Evolutionary conservation across 2,329 filamentous ascomycete genomes (phyloP), one percentile per base, ranked within the genome.

Genomic region (Colletotrichum sp.): DNA sequence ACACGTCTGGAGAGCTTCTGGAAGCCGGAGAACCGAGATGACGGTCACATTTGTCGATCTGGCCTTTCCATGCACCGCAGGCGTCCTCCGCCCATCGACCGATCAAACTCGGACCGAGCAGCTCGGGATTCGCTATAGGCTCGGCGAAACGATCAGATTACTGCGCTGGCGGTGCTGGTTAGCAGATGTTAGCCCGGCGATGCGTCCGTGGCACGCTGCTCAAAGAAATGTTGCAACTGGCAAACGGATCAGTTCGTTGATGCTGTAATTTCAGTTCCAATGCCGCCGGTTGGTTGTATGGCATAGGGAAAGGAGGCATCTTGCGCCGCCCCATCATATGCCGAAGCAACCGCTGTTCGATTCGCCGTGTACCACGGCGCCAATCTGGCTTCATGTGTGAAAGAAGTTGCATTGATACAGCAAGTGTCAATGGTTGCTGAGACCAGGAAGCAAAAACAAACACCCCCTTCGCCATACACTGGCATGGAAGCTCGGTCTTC

Each of bases 1-100:
- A 58, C 8, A 43, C 12, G 18, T 43, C 38, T 15, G 16, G 32
- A 16, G 24, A 32, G n/a, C 38, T 58, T 73, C 64, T 26, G 32
- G 43, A 65, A 65, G 34, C 6, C 30, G 26, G 18, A 38, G 70
- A 73, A 75, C 43, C 73, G 64, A 73, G 34, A 68, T 73, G 58
- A 73, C 15, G 28, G 16, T 12, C 36, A 10, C 15, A 5, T 21
- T 15, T 6, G 48, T 21, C 67, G 18, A 30, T 71, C 26, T 66
- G 65, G 65, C 65, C 60, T 24, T 36, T 21, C 18, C 16, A 30
- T n/a, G 34, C 38, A n/a, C 21, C 32, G 32, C 60, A 15, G 10
- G 60, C 30, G 30, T 26, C 32, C 36, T 48, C 24, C 36, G 62
- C 8, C 10, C 36, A 66, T 43, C 62, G 36, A 66, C 34, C 21